Evolutionary conservation across 371 early-diverging fungal genomes (phyloP), one percentile per base, ranked within the genome.

Genomic region (Coemansia sp.): DNA sequence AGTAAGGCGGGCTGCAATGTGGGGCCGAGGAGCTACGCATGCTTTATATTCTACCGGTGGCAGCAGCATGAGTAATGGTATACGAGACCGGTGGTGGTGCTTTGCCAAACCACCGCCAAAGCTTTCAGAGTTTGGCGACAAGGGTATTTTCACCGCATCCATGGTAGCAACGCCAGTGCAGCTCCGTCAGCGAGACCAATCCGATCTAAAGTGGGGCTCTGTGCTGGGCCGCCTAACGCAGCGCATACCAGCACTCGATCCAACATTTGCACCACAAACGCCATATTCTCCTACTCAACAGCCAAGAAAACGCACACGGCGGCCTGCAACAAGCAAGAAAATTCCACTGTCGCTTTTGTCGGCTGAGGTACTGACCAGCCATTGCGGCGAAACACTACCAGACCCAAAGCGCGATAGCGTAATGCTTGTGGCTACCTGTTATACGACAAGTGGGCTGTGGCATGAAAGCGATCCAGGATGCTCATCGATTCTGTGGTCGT

Each of bases 281-380:
- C 31, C 29, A 11, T 26, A 2, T 55, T 55, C 47, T 26, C 54
- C 45, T 24, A 54, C n/a, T 13, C 50, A 22, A 14, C 65, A 14
- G 48, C 21, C 51, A 7, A 42, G 50, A n/a, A 13, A 42, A n/a
- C 13, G 45, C 45, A 5, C n/a, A 16, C 16, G 5, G 1, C 45
- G 45, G 45, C n/a, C n/a, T 11, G 76, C 87, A 81, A 51, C 88
- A 29, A 86, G 88, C 8, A 34, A 11, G 4, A 72, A 82, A 31
- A 73, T 83, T 54, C 77, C 74, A 51, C 45, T 86, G 64, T 77
- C 79, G 5, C 68, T 81, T 14, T 26, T 82, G 56, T 75, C 78
- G 1, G 6, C 82, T 62, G 83, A 83, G 55, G 22, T 82, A 0
- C 62, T 81, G 59, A 64, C 78, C 7, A 55, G 51, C 40, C 74